A percentile compares a stretch with the other conserved stretches of the same genome.
Conservation (phyloP, 1,284 basidiomycete genomes). For the Pterula multifida region DNA sequence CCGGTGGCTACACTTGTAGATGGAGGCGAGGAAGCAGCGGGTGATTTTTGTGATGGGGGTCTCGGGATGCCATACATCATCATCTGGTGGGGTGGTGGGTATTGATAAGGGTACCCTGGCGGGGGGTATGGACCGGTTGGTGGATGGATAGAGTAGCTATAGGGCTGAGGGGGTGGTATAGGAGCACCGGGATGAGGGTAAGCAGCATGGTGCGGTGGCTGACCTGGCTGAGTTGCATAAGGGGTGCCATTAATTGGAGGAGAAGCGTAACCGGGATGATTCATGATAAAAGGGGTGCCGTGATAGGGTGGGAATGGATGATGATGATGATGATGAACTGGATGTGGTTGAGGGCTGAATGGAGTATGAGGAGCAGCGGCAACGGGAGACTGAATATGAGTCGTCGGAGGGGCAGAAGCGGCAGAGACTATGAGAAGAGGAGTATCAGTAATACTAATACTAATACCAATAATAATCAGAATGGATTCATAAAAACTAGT, state of each 20-base stretch:
- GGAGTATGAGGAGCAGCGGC: conserved; percentile 18
- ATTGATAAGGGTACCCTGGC: conserved; percentile 44
- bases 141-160: conserved; percentile 17
- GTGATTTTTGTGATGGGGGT: conserved; percentile 18
- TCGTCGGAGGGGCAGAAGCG: conserved; percentile 12
- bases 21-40: conserved; percentile 21
- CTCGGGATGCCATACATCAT: conserved; percentile 44
- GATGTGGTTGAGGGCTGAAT: conserved; percentile 16
- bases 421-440: conserved; percentile 6
- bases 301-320: conserved; percentile 39
- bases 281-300: conserved; percentile 45
- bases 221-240: not conserved
- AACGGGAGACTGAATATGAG: conserved; percentile 14
- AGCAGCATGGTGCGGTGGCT: conserved; percentile 15
- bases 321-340: conserved; percentile 41
- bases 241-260: conserved; percentile 17
- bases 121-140: conserved; percentile 39
- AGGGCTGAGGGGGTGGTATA: conserved; percentile 23
- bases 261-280: conserved; percentile 26
- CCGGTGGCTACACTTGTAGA: conserved; percentile 36
- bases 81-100: conserved; percentile 50
- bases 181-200: conserved; percentile 33
- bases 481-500: no score
- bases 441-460: not conserved
- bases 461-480: not conserved